Evolutionary conservation across 139 green algal genomes (phyloP).

Genomic region (Edaphochlamys debaryana): DNA sequence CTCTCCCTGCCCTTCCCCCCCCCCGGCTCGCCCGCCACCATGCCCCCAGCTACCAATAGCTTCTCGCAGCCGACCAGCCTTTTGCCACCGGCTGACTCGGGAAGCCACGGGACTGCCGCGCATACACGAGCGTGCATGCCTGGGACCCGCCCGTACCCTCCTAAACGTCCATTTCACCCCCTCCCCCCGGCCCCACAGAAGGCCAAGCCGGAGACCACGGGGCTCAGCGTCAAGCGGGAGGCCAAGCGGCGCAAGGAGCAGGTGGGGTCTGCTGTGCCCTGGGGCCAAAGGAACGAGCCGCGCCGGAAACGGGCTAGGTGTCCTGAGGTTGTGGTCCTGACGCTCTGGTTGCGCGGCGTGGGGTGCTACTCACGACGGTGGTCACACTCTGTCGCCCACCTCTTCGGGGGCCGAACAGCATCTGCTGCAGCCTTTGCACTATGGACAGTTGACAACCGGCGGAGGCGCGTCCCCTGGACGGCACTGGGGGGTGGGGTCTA

Average conservation of each 20-base stretch:
- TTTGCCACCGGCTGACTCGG: too few relatives aligned
- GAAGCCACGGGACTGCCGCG: too few relatives aligned
- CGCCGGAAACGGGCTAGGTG: neutral
- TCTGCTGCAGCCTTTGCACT: too few relatives aligned
- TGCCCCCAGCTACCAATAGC: neutral
- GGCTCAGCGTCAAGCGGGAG: slow-evolving; percentile 28
- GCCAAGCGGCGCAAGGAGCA: slow-evolving; percentile 49
- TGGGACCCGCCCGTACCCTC: neutral
- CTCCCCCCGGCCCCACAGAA: slow-evolving; percentile 32
- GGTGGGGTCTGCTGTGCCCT: slow-evolving; percentile 6
- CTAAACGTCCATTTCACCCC: neutral
- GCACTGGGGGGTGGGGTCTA: too few relatives aligned
- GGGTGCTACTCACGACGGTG: too few relatives aligned
- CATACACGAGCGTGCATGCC: too few relatives aligned
- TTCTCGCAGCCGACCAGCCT: neutral
- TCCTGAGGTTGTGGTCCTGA: neutral
- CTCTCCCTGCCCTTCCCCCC: too few relatives aligned
- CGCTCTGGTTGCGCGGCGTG: neutral
- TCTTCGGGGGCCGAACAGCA: too few relatives aligned
- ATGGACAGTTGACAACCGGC: too few relatives aligned
- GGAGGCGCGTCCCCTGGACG: too few relatives aligned
- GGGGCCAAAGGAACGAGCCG: neutral
- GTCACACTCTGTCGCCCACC: too few relatives aligned
- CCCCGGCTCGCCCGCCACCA: neutral
- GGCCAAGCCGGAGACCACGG: slow-evolving; percentile 34